A percentile compares a stretch with the other conserved stretches of the same genome.
phyloP scores from a whole-genome alignment of 345 rosid genomes.

The Carallia brachiata region DNA sequence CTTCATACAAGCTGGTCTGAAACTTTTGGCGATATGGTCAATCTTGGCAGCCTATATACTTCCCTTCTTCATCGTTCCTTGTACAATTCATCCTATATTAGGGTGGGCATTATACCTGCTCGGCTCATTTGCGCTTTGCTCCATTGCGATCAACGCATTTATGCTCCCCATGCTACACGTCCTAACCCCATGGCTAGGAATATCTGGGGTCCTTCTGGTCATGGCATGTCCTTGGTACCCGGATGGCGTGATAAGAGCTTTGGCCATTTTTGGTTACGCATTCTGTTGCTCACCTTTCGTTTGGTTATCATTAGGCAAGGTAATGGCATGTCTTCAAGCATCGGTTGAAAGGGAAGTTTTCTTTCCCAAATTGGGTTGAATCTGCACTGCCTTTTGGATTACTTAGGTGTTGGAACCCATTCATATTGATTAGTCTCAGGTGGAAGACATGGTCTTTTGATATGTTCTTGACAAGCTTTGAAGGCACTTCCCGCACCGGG shows the following conservation, averaged over 20 bases:
- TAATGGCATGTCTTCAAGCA: constrained; percentile 58
- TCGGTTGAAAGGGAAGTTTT: constrained; percentile 72
- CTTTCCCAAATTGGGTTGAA: constrained; percentile 52
- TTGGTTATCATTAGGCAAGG: constrained; percentile 57
- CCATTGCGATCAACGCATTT: constrained; percentile 59
- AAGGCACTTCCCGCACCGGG: not conserved
- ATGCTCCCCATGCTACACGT: constrained; percentile 61
- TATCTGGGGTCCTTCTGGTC: constrained; percentile 63
- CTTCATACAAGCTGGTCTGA: constrained; percentile 52
- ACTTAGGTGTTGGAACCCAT: not conserved
- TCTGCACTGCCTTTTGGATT: constrained; percentile 27
- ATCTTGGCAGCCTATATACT: constrained; percentile 67
- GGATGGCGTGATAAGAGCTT: constrained; percentile 66
- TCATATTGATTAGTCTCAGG: no score
- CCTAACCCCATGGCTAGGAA: constrained; percentile 60
- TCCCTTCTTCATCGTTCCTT: constrained; percentile 77
- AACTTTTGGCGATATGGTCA: constrained; percentile 61
- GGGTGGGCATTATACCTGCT: constrained; percentile 84
- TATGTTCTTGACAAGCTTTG: not conserved
- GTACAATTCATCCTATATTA: constrained; percentile 71
- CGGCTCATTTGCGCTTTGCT: constrained; percentile 61
- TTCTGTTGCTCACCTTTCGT: constrained; percentile 71
- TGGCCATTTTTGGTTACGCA: constrained; percentile 66
- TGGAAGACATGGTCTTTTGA: not conserved
- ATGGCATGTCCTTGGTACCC: constrained; percentile 82